A percentile compares a stretch with the other conserved stretches of the same genome.
phyloP scores from a whole-genome alignment of 257 asterid genomes.

The Pogostemon cablin region DNA sequence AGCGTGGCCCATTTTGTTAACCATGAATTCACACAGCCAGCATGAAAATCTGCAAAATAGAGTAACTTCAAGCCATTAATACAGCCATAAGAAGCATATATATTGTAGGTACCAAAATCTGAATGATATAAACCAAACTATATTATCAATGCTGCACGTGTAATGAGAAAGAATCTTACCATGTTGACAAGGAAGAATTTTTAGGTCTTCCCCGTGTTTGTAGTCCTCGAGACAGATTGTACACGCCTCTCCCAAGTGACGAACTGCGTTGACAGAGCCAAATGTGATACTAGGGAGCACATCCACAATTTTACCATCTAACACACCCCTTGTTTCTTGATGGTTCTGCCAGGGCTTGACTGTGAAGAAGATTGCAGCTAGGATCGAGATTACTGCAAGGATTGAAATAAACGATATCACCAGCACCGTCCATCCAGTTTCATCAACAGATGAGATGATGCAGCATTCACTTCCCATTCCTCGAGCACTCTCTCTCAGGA shows the following conservation, averaged over 20 bases:
- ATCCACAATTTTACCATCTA: slow-evolving; percentile 28
- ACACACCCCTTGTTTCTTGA: slow-evolving; percentile 16
- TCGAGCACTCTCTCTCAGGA: slow-evolving; percentile 34
- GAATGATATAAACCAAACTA: background rate
- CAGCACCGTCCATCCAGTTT: slow-evolving; percentile 41
- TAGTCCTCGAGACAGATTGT: slow-evolving; percentile 40
- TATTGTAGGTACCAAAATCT: background rate
- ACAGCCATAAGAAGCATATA: slow-evolving; percentile 20
- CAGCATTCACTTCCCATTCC: slow-evolving; percentile 36
- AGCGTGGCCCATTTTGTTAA: slow-evolving; percentile 38
- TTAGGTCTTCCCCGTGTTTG: slow-evolving; percentile 34
- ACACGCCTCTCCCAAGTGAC: slow-evolving; percentile 34
- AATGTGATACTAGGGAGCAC: slow-evolving; percentile 33
- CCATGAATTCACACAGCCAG: slow-evolving; percentile 39
- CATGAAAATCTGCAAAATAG: slow-evolving; percentile 31
- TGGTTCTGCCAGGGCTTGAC: slow-evolving; percentile 26
- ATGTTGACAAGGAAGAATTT: slow-evolving; percentile 39
- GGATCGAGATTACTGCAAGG: slow-evolving; percentile 33
- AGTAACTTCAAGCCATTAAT: slow-evolving; percentile 1
- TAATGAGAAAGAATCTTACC: slow-evolving; percentile 24
- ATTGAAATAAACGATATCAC: slow-evolving; percentile 37
- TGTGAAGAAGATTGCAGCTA: slow-evolving; percentile 29
- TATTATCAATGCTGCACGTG: background rate
- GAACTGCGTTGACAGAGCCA: slow-evolving; percentile 12
- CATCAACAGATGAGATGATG: slow-evolving; percentile 30